Percentiles rank a stretch among this genome's conserved stretches.
Conservation (phyloP, 2,329 filamentous ascomycete genomes). For the Diaporthe citrichinensis region DNA sequence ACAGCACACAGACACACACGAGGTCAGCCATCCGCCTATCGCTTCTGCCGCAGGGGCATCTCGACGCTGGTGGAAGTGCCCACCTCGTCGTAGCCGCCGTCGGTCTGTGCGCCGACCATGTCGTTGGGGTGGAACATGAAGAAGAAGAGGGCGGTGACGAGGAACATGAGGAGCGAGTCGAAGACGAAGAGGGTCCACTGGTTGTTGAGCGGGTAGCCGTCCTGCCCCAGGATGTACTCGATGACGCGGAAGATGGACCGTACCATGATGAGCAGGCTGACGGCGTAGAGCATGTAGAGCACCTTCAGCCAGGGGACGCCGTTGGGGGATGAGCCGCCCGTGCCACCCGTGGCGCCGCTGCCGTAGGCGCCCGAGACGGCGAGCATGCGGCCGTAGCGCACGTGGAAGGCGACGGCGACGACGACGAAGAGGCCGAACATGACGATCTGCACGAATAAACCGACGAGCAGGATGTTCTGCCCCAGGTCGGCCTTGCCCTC, state of each 20-base stretch:
- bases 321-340: background rate
- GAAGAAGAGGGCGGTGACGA: slow-evolving; percentile 41
- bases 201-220: slow-evolving; percentile 48
- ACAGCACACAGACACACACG: background rate
- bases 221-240: slow-evolving; percentile 54
- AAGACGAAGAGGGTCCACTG: slow-evolving; percentile 52
- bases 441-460: slow-evolving; percentile 69
- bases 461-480: slow-evolving; percentile 68
- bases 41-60: slow-evolving; percentile 15
- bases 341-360: slow-evolving; percentile 5
- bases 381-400: slow-evolving; percentile 46
- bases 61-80: slow-evolving; percentile 26
- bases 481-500: slow-evolving; percentile 52
- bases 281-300: slow-evolving; percentile 44
- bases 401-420: slow-evolving; percentile 64
- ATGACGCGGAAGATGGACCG: slow-evolving; percentile 55
- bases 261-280: slow-evolving; percentile 52
- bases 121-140: slow-evolving; percentile 40
- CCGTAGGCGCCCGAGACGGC: slow-evolving; percentile 35
- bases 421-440: slow-evolving; percentile 70
- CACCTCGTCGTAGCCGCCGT: background rate
- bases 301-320: slow-evolving; percentile 48
- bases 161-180: slow-evolving; percentile 49
- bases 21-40: background rate
- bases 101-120: background rate